Evolutionary conservation across 148 eudicot genomes (phyloP), one percentile per base, ranked within the genome.

Genomic region (Rhododendron henanense): DNA sequence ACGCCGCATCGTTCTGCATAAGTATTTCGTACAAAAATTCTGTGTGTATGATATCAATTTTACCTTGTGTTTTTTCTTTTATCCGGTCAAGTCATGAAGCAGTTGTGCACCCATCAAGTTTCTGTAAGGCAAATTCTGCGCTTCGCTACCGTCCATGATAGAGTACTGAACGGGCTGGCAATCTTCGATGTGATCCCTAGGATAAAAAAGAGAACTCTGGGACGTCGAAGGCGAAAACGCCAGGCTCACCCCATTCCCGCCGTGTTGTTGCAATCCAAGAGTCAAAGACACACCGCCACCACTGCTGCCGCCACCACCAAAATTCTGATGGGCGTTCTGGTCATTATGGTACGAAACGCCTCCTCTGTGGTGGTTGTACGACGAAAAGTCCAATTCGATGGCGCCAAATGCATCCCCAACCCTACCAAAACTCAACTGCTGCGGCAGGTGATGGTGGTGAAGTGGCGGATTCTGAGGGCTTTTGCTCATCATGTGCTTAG

Each of bases 61-160:
- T 59, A 61, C 25, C 41, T 61, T 39, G 16, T 31, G 5, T 67
- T 0, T 6, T 6, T 57, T 83, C 9, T 19, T 47, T 78, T 87
- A 89, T 85, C 92, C 94, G 23, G 97, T 92, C 84, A 93, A 91
- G 88, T 97, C 98, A 91, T 94, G 94, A 67, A 95, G 95, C 87
- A 97, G 84, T 86, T 97, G 99, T 35, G 99, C 96, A 78, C 94
- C 98, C 95, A 97, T 92, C 90, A 97, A 88, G 87, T 94, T 97
- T 82, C 98, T 90, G 28, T 94, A 97, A 19, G 98, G 99, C 91
- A 95, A 87, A 57, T 89, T 95, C 84, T 93, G 98, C 45, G 86
- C 91, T 88, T 93, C 95, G 15, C 45, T 41, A 41, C 90, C 91
- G 31, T 95, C 98, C 89, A 95, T 87, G 13, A 95, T 90, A 14